A percentile compares a stretch with the other conserved stretches of the same genome.
Conservation (phyloP, 441 rosid species). For the Capsella rubella region DNA sequence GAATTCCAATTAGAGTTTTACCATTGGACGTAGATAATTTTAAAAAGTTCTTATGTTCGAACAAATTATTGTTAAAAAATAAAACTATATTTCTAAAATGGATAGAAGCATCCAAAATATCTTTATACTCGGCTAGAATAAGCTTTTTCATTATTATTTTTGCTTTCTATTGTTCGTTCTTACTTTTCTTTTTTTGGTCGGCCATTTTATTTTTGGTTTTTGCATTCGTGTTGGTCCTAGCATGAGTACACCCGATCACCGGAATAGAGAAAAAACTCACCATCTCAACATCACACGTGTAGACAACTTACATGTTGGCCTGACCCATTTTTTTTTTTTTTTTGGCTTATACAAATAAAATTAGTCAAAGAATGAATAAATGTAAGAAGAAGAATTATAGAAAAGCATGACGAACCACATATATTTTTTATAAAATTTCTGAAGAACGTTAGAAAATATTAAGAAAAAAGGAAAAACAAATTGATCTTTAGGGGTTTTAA, state of each 20-base stretch:
- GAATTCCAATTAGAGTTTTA: no score
- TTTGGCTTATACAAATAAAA: neutral
- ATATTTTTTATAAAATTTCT: neutral
- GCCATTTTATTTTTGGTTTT: conserved; percentile 20
- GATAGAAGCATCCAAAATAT: conserved; percentile 1
- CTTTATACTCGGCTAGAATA: conserved; percentile 3
- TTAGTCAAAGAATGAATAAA: neutral
- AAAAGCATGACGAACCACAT: no score
- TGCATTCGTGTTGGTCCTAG: conserved; percentile 9
- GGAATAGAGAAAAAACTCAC: neutral
- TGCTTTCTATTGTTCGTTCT: neutral
- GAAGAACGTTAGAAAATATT: neutral
- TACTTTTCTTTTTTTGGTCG: conserved; percentile 15
- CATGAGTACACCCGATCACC: conserved; percentile 1
- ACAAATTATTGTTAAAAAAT: no score
- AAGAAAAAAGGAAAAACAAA: neutral
- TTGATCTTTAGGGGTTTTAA: no score
- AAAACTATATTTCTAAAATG: no score
- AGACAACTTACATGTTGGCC: neutral
- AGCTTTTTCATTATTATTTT: neutral
- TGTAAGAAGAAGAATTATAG: neutral
- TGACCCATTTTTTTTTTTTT: neutral
- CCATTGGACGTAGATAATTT: no score
- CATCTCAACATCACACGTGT: neutral
- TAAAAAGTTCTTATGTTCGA: no score